These are phyloP conservation scores for Diutina sp. DNA, from an alignment of 1,139 yeast genomes.

Conservation along the genomic window DNA sequence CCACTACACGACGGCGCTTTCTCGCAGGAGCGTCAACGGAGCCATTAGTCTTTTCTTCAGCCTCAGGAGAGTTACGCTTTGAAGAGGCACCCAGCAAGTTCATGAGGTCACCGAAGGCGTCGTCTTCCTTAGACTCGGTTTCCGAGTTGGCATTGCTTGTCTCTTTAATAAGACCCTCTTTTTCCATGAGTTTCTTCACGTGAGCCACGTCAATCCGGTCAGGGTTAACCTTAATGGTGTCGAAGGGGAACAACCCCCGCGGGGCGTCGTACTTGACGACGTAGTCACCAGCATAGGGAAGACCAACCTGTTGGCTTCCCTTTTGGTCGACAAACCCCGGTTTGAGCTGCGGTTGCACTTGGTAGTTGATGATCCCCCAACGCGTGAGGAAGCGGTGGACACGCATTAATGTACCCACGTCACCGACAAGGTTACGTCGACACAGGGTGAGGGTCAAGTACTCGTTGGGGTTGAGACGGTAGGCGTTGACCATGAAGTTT, in stretches of 20 bases:
- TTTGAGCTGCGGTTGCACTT: constrained; percentile 58
- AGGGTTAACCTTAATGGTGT: constrained; percentile 52
- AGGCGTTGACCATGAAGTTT: constrained; percentile 88
- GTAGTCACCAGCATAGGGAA: constrained; percentile 59
- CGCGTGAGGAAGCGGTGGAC: constrained; percentile 80
- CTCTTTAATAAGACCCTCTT: not conserved
- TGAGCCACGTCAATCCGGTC: constrained; percentile 42
- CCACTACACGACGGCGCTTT: constrained; percentile 32
- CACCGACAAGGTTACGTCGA: constrained; percentile 90
- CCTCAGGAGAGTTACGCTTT: constrained; percentile 5
- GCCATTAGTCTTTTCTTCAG: not conserved
- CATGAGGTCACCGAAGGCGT: not conserved
- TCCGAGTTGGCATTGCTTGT: not conserved
- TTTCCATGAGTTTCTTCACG: constrained; percentile 36
- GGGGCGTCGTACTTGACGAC: constrained; percentile 78
- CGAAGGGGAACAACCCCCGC: constrained; percentile 88
- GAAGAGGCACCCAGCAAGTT: not conserved
- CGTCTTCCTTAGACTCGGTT: not conserved
- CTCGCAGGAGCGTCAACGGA: constrained; percentile 3
- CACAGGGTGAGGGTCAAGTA: constrained; percentile 88
- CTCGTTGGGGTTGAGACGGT: constrained; percentile 86
- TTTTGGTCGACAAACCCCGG: constrained; percentile 59
- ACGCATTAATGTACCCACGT: constrained; percentile 87
- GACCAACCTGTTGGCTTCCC: constrained; percentile 27
- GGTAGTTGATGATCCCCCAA: constrained; percentile 97